Percentiles rank a stretch among this genome's conserved stretches.
These are phyloP conservation scores for Alternaria ventricosa DNA, from an alignment of 2,329 filamentous ascomycete species.

Conservation along the genomic window DNA sequence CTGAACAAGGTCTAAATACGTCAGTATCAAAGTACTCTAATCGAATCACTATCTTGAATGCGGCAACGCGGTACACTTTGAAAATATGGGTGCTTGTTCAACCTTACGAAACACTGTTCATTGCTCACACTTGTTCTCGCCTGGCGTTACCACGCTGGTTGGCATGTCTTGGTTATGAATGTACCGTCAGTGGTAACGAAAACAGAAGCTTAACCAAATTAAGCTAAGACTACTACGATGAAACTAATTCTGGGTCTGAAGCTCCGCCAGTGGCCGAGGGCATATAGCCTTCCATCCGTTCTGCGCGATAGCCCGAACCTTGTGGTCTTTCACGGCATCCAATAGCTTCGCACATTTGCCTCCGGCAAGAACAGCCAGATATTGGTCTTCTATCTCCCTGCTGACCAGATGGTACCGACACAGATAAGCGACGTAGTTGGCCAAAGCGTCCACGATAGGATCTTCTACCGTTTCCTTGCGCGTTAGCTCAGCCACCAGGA, in stretches of 20 bases:
- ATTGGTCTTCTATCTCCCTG: not conserved
- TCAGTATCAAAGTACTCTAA: not conserved
- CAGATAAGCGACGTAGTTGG: slow-evolving; percentile 6
- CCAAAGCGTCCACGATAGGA: slow-evolving; percentile 3
- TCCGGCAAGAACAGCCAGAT: not conserved
- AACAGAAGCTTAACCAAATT: not conserved
- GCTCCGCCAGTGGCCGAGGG: not conserved
- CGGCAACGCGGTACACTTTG: not conserved
- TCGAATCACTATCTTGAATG: not conserved
- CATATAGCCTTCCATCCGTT: not conserved
- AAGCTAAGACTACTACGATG: not conserved
- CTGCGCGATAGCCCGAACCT: not conserved
- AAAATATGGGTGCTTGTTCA: not conserved
- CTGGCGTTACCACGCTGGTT: not conserved
- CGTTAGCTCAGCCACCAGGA: not conserved
- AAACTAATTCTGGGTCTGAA: not conserved
- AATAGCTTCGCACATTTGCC: not conserved
- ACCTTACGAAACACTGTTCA: not conserved
- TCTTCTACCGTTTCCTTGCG: not conserved
- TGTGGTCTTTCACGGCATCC: not conserved
- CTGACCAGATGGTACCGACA: slow-evolving; percentile 3
- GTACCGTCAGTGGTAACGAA: not conserved
- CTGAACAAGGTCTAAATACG: slow-evolving; percentile 52
- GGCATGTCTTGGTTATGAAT: not conserved
- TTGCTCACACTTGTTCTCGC: not conserved